Conservation (phyloP, 257 asterid genomes). For the Solanum clarkiae region DNA sequence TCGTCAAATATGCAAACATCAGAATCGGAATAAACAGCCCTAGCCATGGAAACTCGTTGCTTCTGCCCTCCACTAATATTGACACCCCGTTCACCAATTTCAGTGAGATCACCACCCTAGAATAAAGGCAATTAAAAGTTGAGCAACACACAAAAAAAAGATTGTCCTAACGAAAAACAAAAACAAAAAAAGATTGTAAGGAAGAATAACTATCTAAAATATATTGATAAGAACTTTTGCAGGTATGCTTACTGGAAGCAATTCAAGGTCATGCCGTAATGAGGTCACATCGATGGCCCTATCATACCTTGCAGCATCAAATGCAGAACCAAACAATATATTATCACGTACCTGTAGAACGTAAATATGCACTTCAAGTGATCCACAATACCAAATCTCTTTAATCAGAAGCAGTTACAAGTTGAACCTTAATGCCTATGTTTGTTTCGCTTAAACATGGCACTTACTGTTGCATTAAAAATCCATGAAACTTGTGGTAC, state of each 20-base stretch:
- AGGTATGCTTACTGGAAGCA: slow-evolving; percentile 54
- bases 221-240: background rate
- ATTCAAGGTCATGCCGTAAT: slow-evolving; percentile 80
- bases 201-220: background rate
- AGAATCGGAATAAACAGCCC: slow-evolving; percentile 90
- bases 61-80: slow-evolving; percentile 99
- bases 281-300: slow-evolving; percentile 67
- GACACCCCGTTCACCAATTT: slow-evolving; percentile 99
- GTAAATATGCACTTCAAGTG: slow-evolving; percentile 4
- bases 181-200: background rate
- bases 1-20: slow-evolving; percentile 92
- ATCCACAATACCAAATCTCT: background rate
- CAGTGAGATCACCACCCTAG: slow-evolving; percentile 97
- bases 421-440: background rate
- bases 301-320: slow-evolving; percentile 53
- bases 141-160: background rate
- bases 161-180: background rate
- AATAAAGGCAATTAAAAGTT: background rate
- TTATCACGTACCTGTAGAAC: slow-evolving; percentile 76
- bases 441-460: background rate
- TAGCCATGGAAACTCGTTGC: slow-evolving; percentile 98
- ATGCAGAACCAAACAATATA: slow-evolving; percentile 70
- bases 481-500: slow-evolving; percentile 99
- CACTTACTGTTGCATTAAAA: slow-evolving; percentile 88
- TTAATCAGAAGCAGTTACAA: background rate